phyloP scores from a whole-genome alignment of 148 eudicot genomes.

The Vaccinium macrocarpon region DNA sequence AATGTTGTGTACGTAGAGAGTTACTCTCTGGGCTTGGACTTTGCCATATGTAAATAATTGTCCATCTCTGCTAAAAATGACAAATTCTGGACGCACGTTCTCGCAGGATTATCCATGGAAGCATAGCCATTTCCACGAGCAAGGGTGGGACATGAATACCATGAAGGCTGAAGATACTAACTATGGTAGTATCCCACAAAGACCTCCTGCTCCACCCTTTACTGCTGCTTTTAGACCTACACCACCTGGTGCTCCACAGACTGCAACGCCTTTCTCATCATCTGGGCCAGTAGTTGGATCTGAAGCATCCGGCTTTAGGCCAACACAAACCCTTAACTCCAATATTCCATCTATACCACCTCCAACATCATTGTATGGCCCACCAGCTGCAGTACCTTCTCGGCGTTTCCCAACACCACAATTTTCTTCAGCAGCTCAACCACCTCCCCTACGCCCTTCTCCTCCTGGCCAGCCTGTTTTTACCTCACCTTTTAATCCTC shows the following conservation, averaged over 20 bases:
- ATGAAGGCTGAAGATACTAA: constrained; percentile 84
- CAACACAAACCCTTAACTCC: constrained; percentile 38
- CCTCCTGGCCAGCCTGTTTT: constrained; percentile 45
- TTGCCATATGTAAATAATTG: not conserved
- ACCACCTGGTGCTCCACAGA: constrained; percentile 39
- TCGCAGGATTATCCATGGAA: not conserved
- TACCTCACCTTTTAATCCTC: constrained; percentile 51
- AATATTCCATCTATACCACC: constrained; percentile 30
- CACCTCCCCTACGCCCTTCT: constrained; percentile 35
- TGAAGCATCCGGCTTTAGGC: constrained; percentile 48
- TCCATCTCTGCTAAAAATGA: not conserved
- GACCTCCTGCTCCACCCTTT: constrained; percentile 66
- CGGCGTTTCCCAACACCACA: constrained; percentile 64
- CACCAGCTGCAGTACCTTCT: constrained; percentile 44
- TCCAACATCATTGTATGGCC: constrained; percentile 40
- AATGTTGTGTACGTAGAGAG: not conserved
- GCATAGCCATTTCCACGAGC: not conserved
- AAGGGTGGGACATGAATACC: constrained; percentile 17
- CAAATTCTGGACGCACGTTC: not conserved
- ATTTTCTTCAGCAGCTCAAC: constrained; percentile 46
- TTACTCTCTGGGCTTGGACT: not conserved
- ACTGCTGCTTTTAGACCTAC: constrained; percentile 58
- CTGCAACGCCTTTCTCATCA: constrained; percentile 36
- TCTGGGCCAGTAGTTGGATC: constrained; percentile 45
- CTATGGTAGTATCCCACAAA: constrained; percentile 47